phyloP scores from a whole-genome alignment of 139 green algal genomes.

The Chlorella sp. region DNA sequence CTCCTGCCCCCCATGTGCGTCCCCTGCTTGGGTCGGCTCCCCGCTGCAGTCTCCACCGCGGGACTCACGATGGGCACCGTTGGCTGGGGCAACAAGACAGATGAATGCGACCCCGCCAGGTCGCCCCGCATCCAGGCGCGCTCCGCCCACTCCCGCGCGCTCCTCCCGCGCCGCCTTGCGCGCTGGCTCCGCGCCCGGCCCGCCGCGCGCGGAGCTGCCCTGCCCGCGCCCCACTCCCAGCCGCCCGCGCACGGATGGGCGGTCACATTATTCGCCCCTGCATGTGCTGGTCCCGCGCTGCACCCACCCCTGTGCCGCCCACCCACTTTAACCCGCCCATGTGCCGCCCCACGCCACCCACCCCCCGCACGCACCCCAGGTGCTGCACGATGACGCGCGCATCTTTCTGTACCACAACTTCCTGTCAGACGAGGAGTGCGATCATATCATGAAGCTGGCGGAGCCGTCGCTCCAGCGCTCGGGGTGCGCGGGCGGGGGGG shows the following conservation, averaged over 20 bases:
- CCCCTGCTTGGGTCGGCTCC: too few species aligned
- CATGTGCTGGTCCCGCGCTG: not conserved
- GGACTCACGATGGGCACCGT: too few species aligned
- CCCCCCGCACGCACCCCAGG: not conserved
- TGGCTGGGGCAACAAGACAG: too few species aligned
- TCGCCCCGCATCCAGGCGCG: conserved; percentile 3
- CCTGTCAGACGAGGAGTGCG: conserved; percentile 27
- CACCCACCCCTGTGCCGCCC: not conserved
- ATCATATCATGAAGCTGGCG: conserved; percentile 31
- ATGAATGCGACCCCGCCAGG: not conserved
- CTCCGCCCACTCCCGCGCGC: too few species aligned
- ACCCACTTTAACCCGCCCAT: not conserved
- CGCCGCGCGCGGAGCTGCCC: too few species aligned
- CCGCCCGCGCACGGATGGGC: not conserved
- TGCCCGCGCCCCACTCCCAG: not conserved
- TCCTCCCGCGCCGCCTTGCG: not conserved
- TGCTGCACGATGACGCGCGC: conserved; percentile 24
- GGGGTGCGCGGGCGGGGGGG: conserved; percentile 14
- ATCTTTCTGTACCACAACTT: conserved; percentile 36
- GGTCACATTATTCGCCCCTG: not conserved
- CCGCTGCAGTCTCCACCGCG: too few species aligned
- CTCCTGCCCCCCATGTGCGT: too few species aligned
- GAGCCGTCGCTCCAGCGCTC: conserved; percentile 16
- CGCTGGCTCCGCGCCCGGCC: not conserved
- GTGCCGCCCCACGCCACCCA: not conserved